A percentile compares a stretch with the other conserved stretches of the same genome.
Conservation (phyloP, 345 rosid species). For the Balakata baccata region DNA sequence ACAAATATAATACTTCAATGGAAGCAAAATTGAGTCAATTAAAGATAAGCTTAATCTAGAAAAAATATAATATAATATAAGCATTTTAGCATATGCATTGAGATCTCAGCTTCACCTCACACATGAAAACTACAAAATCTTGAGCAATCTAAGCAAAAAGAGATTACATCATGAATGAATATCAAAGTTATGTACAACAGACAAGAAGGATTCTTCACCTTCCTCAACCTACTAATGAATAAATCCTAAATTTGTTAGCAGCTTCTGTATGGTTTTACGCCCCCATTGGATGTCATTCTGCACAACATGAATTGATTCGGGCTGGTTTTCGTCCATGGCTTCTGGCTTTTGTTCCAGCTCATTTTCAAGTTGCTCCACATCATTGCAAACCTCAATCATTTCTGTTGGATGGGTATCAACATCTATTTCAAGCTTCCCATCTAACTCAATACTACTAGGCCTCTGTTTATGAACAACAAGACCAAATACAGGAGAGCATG, state of each 20-base stretch:
- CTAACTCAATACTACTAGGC: constrained; percentile 35
- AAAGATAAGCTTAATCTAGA: no score
- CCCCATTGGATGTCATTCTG: constrained; percentile 69
- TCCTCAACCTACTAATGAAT: background rate
- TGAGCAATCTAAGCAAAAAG: background rate
- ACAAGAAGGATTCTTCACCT: background rate
- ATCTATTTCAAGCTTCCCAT: constrained; percentile 31
- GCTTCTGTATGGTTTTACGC: constrained; percentile 46
- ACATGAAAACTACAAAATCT: background rate
- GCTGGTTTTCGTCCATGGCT: constrained; percentile 4
- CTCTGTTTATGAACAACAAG: constrained; percentile 9
- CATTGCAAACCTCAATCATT: background rate
- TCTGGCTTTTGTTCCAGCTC: constrained; percentile 8
- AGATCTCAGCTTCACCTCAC: no score
- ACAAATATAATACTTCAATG: no score
- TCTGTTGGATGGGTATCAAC: constrained; percentile 16
- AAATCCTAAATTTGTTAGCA: constrained; percentile 52
- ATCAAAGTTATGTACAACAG: background rate
- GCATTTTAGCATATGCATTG: no score
- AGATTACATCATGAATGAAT: background rate
- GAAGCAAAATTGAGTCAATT: no score
- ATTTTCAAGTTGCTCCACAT: constrained; percentile 13
- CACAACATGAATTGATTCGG: constrained; percentile 26
- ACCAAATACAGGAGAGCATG: background rate
- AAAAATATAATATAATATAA: no score